Conservation (phyloP, 768 basidiomycete species). For the Lactifluus subvellereus region DNA sequence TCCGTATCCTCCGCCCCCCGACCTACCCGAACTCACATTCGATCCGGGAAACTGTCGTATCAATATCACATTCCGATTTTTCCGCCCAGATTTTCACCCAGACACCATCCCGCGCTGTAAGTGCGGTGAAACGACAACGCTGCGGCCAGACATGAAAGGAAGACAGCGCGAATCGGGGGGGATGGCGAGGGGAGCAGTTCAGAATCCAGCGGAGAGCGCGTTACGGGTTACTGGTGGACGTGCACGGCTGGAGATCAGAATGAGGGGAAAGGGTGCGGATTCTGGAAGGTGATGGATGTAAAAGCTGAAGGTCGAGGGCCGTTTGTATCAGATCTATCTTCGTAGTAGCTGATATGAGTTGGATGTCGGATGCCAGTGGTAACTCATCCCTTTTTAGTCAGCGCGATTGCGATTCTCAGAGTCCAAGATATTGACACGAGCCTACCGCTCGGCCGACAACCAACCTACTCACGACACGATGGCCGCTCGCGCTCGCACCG, state of each 20-base stretch:
- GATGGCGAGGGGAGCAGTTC: slow-evolving; percentile 12
- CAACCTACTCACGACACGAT: background rate
- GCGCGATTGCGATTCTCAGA: background rate
- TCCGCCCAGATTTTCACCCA: slow-evolving; percentile 73
- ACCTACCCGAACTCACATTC: slow-evolving; percentile 15
- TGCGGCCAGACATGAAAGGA: slow-evolving; percentile 78
- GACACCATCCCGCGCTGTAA: slow-evolving; percentile 62
- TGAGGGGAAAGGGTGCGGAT: slow-evolving; percentile 74
- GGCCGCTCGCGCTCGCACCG: slow-evolving; percentile 47
- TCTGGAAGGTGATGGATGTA: slow-evolving; percentile 72
- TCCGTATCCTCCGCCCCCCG: slow-evolving; percentile 34
- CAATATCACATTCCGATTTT: slow-evolving; percentile 85
- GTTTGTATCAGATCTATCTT: slow-evolving; percentile 29
- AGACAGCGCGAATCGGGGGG: slow-evolving; percentile 32
- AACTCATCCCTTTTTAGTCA: background rate
- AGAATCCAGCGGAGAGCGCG: slow-evolving; percentile 32
- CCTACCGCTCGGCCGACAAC: background rate
- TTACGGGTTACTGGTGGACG: slow-evolving; percentile 65
- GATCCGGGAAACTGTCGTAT: slow-evolving; percentile 36
- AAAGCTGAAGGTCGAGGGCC: slow-evolving; percentile 59
- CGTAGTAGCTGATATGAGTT: background rate
- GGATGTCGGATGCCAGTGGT: too few relatives aligned
- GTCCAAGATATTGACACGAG: too few relatives aligned
- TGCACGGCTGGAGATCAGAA: slow-evolving; percentile 80
- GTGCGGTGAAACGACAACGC: slow-evolving; percentile 63